These are phyloP conservation scores for Sporopachydermia lactativora DNA, from an alignment of 805 yeast species.

Conservation along the genomic window DNA sequence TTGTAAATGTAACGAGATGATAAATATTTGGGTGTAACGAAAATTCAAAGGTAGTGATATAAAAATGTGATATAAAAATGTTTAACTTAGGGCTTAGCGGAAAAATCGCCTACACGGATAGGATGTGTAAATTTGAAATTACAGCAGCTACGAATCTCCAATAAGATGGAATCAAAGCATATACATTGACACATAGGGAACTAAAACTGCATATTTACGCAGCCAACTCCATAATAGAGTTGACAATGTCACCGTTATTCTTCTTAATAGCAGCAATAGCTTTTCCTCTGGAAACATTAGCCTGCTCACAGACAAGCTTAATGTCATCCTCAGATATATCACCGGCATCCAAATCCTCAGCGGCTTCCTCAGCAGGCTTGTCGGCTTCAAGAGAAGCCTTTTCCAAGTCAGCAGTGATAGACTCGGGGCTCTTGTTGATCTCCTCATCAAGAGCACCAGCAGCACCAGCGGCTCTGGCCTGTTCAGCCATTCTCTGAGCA, in stretches of 20 bases:
- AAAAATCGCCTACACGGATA: too few relatives aligned
- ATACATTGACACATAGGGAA: too few relatives aligned
- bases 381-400: slow-evolving; percentile 42
- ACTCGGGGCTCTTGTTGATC: slow-evolving; percentile 51
- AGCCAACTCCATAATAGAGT: slow-evolving; percentile 66
- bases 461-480: slow-evolving; percentile 16
- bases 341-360: slow-evolving; percentile 68
- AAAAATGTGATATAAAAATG: too few relatives aligned
- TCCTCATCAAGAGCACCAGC: slow-evolving; percentile 14
- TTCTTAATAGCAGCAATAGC: slow-evolving; percentile 84
- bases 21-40: too few relatives aligned
- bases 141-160: too few relatives aligned
- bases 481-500: slow-evolving; percentile 67
- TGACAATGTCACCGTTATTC: slow-evolving; percentile 89
- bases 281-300: slow-evolving; percentile 76
- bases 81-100: too few relatives aligned
- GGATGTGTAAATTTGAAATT: too few relatives aligned
- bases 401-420: slow-evolving; percentile 73
- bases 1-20: too few relatives aligned
- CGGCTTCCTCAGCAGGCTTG: slow-evolving; percentile 36
- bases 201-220: too few relatives aligned
- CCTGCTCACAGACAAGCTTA: slow-evolving; percentile 80
- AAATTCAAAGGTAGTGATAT: too few relatives aligned
- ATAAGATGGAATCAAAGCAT: too few relatives aligned
- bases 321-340: slow-evolving; percentile 77